phyloP scores from a whole-genome alignment of 2,329 filamentous ascomycete genomes.

The Diaporthe longicolla region DNA sequence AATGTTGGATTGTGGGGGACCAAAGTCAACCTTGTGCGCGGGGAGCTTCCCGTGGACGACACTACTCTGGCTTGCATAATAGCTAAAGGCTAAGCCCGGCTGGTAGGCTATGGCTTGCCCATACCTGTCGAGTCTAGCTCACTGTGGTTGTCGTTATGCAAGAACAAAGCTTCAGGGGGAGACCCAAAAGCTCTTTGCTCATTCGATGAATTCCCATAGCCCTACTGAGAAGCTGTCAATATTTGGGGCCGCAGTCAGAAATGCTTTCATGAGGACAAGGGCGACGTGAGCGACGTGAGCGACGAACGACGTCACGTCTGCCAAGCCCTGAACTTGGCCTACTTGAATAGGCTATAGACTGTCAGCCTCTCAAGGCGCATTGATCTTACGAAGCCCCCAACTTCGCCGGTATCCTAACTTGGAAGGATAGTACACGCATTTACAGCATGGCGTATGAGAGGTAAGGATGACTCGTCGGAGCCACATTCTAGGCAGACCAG shows the following conservation, averaged over 20 bases:
- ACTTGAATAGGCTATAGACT: neutral
- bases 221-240: neutral
- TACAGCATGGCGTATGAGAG: neutral
- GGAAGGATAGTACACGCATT: neutral
- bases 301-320: neutral
- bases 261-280: neutral
- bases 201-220: neutral
- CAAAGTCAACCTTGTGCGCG: constrained; percentile 27
- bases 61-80: constrained; percentile 31
- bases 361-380: neutral
- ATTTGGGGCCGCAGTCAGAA: neutral
- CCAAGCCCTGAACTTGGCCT: neutral
- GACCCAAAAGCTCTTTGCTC: neutral
- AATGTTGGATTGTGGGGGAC: constrained; percentile 17
- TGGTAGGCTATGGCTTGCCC: constrained; percentile 20
- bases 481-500: neutral
- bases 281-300: too few relatives aligned
- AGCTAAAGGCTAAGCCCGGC: neutral
- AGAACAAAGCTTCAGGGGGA: neutral
- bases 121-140: constrained; percentile 5
- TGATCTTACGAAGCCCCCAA: neutral
- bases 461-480: neutral
- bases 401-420: neutral
- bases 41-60: constrained; percentile 30
- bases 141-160: constrained; percentile 15